These are phyloP conservation scores for Tetrahymena elliotti DNA, from an alignment of 73 alveolate genomes.

Conservation along the genomic window DNA sequence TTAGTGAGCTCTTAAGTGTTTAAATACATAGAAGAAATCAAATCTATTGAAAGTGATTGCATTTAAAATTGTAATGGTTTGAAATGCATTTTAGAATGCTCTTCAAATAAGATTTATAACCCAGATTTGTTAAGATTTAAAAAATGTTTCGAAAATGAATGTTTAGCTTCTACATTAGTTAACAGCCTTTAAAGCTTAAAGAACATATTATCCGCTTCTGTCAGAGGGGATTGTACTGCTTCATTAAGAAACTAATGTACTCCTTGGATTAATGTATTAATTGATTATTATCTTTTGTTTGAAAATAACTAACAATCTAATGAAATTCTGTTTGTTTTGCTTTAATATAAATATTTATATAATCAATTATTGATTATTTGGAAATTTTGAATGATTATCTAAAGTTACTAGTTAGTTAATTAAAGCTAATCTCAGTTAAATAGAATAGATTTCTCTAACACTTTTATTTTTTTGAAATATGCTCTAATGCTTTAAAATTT, in stretches of 20 bases:
- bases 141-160: neutral
- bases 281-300: no score
- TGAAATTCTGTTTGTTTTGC: neutral
- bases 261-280: neutral
- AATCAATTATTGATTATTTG: no score
- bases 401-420: no score
- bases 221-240: neutral
- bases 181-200: neutral
- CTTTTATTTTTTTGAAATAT: no score
- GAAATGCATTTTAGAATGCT: neutral
- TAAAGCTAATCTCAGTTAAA: no score
- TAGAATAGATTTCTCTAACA: no score
- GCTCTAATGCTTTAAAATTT: no score
- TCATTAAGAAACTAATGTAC: neutral
- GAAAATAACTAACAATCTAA: neutral
- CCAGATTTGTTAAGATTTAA: neutral
- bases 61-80: neutral
- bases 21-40: neutral
- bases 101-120: neutral
- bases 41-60: neutral
- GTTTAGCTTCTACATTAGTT: neutral
- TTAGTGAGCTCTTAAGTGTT: neutral
- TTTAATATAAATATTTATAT: no score
- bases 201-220: neutral
- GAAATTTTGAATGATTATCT: no score